Base-by-base conservation (phyloP, 345 rosid genomes). In the Salix viminalis region DNA sequence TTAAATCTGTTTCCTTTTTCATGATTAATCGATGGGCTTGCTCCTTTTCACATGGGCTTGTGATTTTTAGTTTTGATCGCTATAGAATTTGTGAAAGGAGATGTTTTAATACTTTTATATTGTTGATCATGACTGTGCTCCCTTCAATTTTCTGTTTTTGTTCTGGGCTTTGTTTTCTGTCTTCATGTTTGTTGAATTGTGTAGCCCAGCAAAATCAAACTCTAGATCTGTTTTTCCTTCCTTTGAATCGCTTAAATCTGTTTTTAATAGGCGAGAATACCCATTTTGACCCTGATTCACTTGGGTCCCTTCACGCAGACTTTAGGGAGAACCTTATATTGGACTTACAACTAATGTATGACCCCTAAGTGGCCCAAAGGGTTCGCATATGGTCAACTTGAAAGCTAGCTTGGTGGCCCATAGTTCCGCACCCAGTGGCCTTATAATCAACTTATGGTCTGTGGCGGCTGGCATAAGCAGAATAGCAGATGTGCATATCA, bases 141-240 rank as follows among this genome's bases (percentile, higher is more conserved):
- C 56, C 58, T 24, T 36, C 32, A 30, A 32, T 48, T 46, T 71
- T 67, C 50, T 44, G 14, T 50, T 56, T 67, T 6, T 56, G 39
- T 36, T n/a, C 37, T 79, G 60, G 60, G 60, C 67, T 68, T 36
- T 84, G 65, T 67, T 82, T 36, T 56, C 11, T 23, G 70, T 37
- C 34, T 41, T 71, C 54, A 19, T 21, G 0, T 44, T 42, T 50
- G 39, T 6, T 48, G 48, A 67, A 54, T 50, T 16, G 1, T 62
- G 74, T 30, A 68, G 79, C 74, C 79, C 70, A 69, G 9, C 14
- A 21, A 34, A 3, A 34, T 26, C 15, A 23, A 39, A 28, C 62
- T 16, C 14, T 34, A 70, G 69, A 76, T 69, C 48, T 24, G 42
- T 28, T 41, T 42, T 32, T 21, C 3, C 30, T 23, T 3, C 12